Base-by-base conservation (phyloP, 1,284 basidiomycete species). In the Ceratobasidium sp. region DNA sequence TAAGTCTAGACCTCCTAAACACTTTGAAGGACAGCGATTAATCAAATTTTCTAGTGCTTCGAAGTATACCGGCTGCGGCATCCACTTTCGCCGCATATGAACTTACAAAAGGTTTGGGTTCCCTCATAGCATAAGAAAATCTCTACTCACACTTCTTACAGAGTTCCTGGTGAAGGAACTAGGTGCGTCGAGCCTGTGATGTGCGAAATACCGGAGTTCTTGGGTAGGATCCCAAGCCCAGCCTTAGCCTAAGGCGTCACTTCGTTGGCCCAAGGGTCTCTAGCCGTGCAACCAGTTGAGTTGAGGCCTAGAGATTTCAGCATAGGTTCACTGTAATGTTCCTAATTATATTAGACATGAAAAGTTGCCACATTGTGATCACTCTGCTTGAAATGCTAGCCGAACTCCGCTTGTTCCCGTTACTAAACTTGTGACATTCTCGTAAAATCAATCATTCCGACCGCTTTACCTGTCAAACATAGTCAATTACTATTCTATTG, bases 51-150 rank as follows among this genome's bases (percentile, higher is more conserved):
- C 59, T 65, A 88, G 86, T 92, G 50, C 78, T 91, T 44, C 83
- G 89, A 86, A 93, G 94, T 81, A 93, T 96, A 78, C 96, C 96
- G 5, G 94, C 96, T 1, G 96, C 95, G 6, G 96, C 90, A 31
- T 91, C 92, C 76, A 98, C 96, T 0, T 98, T 98, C 79, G 91
- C 94, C n/a, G 93, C 93, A 0, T 98, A 93, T 82, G 96, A 98
- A 82, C 79, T 96, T 36, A 93, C 92, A 0, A 86, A 93, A 85
- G 93, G 92, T 90, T 53, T 31, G 79, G 74, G n/a, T 54, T 66
- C 29, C 51, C 0, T 36, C 33, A 41, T 4, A 24, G 27, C 44
- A 44, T 31, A 41, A 33, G n/a, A 19, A 36, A 24, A n/a, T n/a
- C 19, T 6, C 31, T 36, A 47, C 36, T 69, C 15, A 69, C 33